Evolutionary conservation across 2,329 filamentous ascomycete genomes (phyloP), one percentile per base, ranked within the genome.

Genomic region (Phyllosticta ampelicida): DNA sequence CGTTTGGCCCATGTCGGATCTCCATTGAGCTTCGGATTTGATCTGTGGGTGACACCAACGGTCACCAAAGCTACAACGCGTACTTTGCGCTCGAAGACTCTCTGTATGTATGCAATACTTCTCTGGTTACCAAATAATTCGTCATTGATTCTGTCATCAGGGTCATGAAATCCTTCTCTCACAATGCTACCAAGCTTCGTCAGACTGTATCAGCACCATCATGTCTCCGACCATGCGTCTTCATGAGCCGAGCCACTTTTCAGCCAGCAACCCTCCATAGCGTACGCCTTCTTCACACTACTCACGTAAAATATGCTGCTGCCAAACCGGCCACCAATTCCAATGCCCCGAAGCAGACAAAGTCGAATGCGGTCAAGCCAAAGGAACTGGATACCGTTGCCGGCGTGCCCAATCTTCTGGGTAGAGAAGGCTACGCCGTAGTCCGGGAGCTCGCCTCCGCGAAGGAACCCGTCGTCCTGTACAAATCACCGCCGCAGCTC

Each of bases 1-100:
- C 30, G 30, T 36, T 36, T 36, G 30, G 30, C n/a, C n/a, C n/a
- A n/a, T n/a, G n/a, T 36, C 55, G 52, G 55, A 53, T 58, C 55
- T 58, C 51, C 51, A 51, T 53, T 58, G 55, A 58, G 55, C 55
- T 53, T 51, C 51, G 30, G 50, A 20, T 49, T 57, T 58, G 49
- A 44, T 50, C 55, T 44, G 16, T 16, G 16, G 36, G 36, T 44
- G 36, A 44, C 36, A 44, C 36, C 36, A 44, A 44, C 36, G 36
- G 36, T 44, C 36, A 44, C 13, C 36, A 16, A 44, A 44, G 13
- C 36, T n/a, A 44, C 36, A 44, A 44, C 36, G 36, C 36, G 36
- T 16, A n/a, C 13, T 44, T 44, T n/a, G 36, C 36, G 36, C 36
- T 13, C 6, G 16, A 8, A 44, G 36, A 44, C 16, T 6, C 16